Evolutionary conservation across 371 early-diverging fungal species (phyloP).

Genomic region (Mucor piriformis): DNA sequence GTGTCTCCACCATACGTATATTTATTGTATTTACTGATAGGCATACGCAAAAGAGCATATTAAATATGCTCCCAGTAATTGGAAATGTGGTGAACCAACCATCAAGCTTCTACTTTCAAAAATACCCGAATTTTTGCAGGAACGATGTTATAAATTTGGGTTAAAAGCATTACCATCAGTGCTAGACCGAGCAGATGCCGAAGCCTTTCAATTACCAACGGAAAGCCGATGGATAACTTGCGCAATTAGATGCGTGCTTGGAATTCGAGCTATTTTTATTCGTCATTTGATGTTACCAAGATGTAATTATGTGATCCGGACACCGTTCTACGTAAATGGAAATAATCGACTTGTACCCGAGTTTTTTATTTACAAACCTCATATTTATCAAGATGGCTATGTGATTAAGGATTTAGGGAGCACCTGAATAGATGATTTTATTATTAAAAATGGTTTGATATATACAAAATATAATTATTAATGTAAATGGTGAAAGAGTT

Average conservation of each 20-base stretch:
- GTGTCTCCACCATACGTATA: not conserved
- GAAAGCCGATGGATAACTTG: slow-evolving; percentile 22
- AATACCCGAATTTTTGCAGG: slow-evolving; percentile 5
- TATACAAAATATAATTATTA: slow-evolving; percentile 1
- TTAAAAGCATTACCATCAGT: slow-evolving; percentile 5
- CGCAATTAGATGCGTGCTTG: not conserved
- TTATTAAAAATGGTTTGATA: not conserved
- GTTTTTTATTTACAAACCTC: slow-evolving; percentile 10
- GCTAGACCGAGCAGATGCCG: slow-evolving; percentile 1
- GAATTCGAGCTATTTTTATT: slow-evolving; percentile 8
- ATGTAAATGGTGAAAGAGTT: not conserved
- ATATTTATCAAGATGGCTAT: slow-evolving; percentile 23
- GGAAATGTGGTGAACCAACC: slow-evolving; percentile 18
- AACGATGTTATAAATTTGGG: not conserved
- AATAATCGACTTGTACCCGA: slow-evolving; percentile 21
- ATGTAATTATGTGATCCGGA: slow-evolving; percentile 7
- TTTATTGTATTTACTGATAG: slow-evolving; percentile 4
- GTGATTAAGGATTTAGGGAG: slow-evolving; percentile 19
- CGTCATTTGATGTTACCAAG: slow-evolving; percentile 20
- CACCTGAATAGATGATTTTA: no score
- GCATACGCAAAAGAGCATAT: slow-evolving; percentile 9
- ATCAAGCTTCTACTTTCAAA: slow-evolving; percentile 1
- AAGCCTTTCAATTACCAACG: slow-evolving; percentile 31
- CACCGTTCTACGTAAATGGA: slow-evolving; percentile 14
- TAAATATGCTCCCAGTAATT: slow-evolving; percentile 10